phyloP scores from a whole-genome alignment of 83 land plant species.

The Diphasiastrum complanatum region DNA sequence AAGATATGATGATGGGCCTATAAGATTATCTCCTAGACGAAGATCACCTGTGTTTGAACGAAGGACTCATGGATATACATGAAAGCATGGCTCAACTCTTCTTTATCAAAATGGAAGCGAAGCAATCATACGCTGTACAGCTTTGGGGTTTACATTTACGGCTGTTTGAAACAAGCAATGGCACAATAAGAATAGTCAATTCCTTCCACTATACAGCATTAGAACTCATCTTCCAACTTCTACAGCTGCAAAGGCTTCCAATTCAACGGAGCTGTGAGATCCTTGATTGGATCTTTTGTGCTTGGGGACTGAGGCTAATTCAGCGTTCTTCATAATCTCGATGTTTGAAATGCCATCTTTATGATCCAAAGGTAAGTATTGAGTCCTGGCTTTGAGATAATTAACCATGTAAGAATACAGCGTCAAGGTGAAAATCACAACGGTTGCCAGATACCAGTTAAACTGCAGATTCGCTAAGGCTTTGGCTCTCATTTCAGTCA shows the following conservation, averaged over 20 bases:
- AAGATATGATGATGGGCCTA: no score
- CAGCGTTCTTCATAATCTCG: background rate
- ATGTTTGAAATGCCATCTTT: constrained; percentile 1
- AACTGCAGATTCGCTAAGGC: constrained; percentile 13
- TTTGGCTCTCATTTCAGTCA: no score
- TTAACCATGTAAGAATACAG: background rate
- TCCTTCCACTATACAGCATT: no score
- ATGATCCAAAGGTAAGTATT: background rate
- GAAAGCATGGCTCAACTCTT: no score
- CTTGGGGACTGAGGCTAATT: background rate
- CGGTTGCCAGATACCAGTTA: constrained; percentile 3
- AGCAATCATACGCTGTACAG: no score
- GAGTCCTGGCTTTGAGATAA: background rate
- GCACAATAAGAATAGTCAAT: no score
- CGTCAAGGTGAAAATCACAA: background rate
- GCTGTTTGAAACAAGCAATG: no score
- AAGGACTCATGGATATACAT: no score
- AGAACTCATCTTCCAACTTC: constrained; percentile 4
- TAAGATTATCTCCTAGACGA: no score
- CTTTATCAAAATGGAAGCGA: no score
- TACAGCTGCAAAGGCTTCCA: constrained; percentile 5
- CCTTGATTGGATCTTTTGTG: constrained; percentile 6
- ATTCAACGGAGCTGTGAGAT: constrained; percentile 9
- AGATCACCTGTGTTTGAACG: no score
- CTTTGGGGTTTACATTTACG: no score